Evolutionary conservation across 2,329 filamentous ascomycete genomes (phyloP), one percentile per base, ranked within the genome.

Genomic region (Aspergillus oerlinghausenensis): DNA sequence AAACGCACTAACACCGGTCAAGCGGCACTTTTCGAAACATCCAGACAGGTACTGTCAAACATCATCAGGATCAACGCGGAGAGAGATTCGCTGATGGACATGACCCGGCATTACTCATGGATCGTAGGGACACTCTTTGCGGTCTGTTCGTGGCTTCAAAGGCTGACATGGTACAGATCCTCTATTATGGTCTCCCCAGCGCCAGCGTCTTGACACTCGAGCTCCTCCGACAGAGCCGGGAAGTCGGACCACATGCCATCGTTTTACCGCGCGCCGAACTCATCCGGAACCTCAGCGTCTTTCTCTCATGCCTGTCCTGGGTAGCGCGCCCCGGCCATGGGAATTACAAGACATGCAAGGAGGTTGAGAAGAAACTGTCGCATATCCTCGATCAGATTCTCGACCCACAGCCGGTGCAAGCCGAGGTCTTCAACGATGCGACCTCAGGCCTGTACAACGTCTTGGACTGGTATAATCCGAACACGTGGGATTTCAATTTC

Each of bases 331-430:
- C 71, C 1, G 69, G 67, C 0, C 67, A 72, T 29, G 71, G 71
- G 2, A 73, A 73, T 45, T 72, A 73, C 49, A 64, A 65, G 17
- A 65, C 65, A 10, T 73, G 71, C 60, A 68, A 71, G 55, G 67
- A 70, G 54, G 71, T 66, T 26, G 71, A 73, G 56, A 72, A 70
- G 56, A 73, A 71, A 25, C 52, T 73, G 11, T 71, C 70, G 11
- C 67, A 65, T 25, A 73, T 73, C 14, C 61, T 73, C 3, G 70
- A 73, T 51, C 71, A 67, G 48, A 60, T 73, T 11, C 63, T 73
- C n/a, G 70, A 73, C 35, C 71, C 71, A 5, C 63, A 67, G 47
- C 69, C 70, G 6, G 64, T 65, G n/a, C 64, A 66, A 38, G 59
- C 63, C 42, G 65, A 69, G 32, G 56, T 62, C 32, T 63, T 71